Percentiles rank a stretch among this genome's conserved stretches.
phyloP scores from a whole-genome alignment of 176 grass and related monocot genomes.

The Rhynchospora pubera region DNA sequence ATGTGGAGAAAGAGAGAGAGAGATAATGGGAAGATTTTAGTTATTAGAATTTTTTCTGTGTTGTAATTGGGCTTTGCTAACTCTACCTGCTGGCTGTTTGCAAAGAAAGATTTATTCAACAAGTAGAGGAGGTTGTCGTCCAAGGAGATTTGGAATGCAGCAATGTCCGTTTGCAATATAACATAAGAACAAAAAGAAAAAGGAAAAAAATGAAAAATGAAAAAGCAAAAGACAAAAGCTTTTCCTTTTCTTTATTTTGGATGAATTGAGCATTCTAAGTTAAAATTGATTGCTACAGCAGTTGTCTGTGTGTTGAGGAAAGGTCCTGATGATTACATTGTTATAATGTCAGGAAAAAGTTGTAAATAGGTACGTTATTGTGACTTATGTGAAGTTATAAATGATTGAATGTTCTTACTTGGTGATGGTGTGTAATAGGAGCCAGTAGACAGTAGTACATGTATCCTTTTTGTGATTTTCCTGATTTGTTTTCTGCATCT shows the following conservation, averaged over 20 bases:
- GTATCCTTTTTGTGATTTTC: background rate
- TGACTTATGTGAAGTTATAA: background rate
- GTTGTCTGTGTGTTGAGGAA: background rate
- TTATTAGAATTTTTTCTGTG: background rate
- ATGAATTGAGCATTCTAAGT: background rate
- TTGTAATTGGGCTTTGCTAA: slow-evolving; percentile 3
- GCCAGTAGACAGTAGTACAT: background rate
- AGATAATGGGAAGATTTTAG: background rate
- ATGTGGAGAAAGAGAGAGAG: slow-evolving; percentile 1
- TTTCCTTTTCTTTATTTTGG: background rate
- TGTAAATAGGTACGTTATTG: background rate
- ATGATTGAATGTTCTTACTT: background rate
- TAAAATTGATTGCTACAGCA: no score
- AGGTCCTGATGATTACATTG: background rate
- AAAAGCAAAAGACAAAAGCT: background rate
- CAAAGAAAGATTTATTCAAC: background rate
- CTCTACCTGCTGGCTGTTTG: background rate
- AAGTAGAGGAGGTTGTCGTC: background rate
- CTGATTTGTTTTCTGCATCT: background rate
- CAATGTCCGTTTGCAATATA: slow-evolving; percentile 8
- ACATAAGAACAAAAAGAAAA: background rate
- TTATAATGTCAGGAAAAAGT: background rate
- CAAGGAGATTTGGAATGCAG: background rate
- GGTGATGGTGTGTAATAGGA: background rate
- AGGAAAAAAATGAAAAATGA: background rate